A percentile compares a stretch with the other conserved stretches of the same genome.
These are phyloP conservation scores for Aspergillus piperis DNA, from an alignment of 2,329 filamentous ascomycete species.

Conservation along the genomic window DNA sequence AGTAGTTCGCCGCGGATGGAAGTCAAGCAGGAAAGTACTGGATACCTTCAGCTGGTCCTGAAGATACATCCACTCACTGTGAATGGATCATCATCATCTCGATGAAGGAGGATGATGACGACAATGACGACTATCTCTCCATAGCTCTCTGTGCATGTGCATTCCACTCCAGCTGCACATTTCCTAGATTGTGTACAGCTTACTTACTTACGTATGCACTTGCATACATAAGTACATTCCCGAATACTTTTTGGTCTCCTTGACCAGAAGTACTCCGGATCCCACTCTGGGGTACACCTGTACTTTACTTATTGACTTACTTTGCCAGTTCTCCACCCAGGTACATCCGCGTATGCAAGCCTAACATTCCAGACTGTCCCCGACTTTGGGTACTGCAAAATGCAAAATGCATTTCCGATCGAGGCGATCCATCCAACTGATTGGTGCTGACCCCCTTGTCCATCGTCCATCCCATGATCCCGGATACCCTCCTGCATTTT, in stretches of 20 bases:
- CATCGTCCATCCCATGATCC: slow-evolving; percentile 14
- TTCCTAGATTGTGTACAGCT: not conserved
- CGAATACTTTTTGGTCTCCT: no score
- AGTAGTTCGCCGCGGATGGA: not conserved
- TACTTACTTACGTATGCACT: not conserved
- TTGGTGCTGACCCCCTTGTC: slow-evolving; percentile 6
- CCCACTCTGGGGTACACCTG: not conserved
- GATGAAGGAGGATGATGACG: not conserved
- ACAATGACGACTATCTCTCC: not conserved
- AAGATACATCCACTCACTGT: not conserved
- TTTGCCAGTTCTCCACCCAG: not conserved
- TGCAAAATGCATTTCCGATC: not conserved
- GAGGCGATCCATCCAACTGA: slow-evolving; percentile 11
- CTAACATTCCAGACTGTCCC: slow-evolving; percentile 10
- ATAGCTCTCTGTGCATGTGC: slow-evolving; percentile 5
- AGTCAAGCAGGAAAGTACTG: not conserved
- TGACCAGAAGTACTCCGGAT: not conserved
- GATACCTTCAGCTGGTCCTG: not conserved
- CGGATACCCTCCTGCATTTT: slow-evolving; percentile 19
- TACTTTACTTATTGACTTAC: not conserved
- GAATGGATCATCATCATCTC: slow-evolving; percentile 7
- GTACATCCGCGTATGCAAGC: slow-evolving; percentile 6
- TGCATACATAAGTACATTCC: not conserved
- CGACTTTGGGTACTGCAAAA: not conserved
- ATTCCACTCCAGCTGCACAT: not conserved